Conservation (phyloP, 1,139 yeast species). For the Zygoascus sp. region DNA sequence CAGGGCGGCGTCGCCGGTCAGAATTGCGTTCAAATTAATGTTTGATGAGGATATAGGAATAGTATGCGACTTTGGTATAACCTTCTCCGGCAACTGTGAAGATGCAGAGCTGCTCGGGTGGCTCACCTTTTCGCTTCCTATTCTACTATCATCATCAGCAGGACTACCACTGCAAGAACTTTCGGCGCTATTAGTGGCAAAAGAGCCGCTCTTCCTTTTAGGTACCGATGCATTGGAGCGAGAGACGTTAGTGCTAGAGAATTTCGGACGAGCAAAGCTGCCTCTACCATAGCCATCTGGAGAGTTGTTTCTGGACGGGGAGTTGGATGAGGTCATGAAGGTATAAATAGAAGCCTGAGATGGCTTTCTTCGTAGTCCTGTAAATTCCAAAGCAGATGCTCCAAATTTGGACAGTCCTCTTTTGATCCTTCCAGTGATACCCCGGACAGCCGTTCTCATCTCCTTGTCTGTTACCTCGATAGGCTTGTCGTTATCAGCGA, state of each 20-base stretch:
- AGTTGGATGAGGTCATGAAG: slow-evolving; percentile 15
- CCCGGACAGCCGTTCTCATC: slow-evolving; percentile 71
- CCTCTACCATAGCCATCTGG: slow-evolving; percentile 5
- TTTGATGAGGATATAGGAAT: slow-evolving; percentile 17
- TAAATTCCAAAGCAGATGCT: slow-evolving; percentile 43
- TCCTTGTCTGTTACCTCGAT: slow-evolving; percentile 66
- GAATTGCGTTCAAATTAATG: slow-evolving; percentile 24
- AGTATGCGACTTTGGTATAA: not conserved
- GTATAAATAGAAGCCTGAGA: slow-evolving; percentile 19
- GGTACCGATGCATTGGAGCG: slow-evolving; percentile 7
- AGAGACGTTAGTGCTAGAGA: not conserved
- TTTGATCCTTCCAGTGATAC: slow-evolving; percentile 64
- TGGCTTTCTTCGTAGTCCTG: slow-evolving; percentile 34
- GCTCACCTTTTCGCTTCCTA: not conserved
- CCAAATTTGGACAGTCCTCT: slow-evolving; percentile 50
- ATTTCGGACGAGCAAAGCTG: not conserved
- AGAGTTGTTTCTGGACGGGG: slow-evolving; percentile 11
- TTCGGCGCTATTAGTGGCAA: slow-evolving; percentile 14
- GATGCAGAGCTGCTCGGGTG: not conserved
- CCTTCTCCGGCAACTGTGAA: not conserved
- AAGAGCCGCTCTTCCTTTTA: slow-evolving; percentile 12
- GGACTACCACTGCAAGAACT: not conserved
- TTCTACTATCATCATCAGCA: not conserved
- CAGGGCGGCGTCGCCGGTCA: slow-evolving; percentile 17
- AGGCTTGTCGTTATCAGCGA: slow-evolving; percentile 34